Evolutionary conservation across 495 filamentous ascomycete genomes (phyloP), one percentile per base, ranked within the genome.

Genomic region (Xylaria curta): DNA sequence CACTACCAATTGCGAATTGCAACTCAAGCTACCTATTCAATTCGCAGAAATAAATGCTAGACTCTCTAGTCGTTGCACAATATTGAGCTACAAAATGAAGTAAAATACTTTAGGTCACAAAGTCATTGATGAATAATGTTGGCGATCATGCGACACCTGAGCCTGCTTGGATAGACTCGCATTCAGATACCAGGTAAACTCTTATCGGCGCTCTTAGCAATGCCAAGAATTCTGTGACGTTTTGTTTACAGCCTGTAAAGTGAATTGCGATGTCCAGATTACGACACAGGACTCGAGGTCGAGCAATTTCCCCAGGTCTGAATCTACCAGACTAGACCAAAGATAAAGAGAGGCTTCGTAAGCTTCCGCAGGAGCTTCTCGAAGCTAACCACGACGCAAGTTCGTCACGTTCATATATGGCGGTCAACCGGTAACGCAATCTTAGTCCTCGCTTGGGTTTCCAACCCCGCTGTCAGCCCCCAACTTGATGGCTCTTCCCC

Each of bases 301-400:
- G 24, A 58, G 36, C 64, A 66, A 66, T 13, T 33, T 60, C 33
- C 33, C 9, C n/a, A 51, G 47, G 24, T 44, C 13, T 44, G 36
- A 19, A 60, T 68, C 38, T 31, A 13, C 53, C 61, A 51, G 46
- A 51, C 74, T 61, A 44, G 68, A 38, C 46, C 19, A 33, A 31
- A 56, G 58, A 62, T 33, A 63, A 72, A 65, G 69, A 42, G 6
- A 69, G 69, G 72, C 70, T 73, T 58, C 76, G 76, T 78, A 74
- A 78, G 74, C 74, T 60, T 72, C 65, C 69, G 44, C 33, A 33
- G 51, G 65, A 56, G 28, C 65, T 67, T 19, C 28, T 54, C 15
- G 8, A 6, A 13, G 12, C 33, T 44, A 51, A 67, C 28, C 10
- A 68, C 21, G 26, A 46, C 40, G 19, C 26, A 31, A 31, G 46